phyloP scores from a whole-genome alignment of 371 early-diverging fungal species.

The Mucor indicus region DNA sequence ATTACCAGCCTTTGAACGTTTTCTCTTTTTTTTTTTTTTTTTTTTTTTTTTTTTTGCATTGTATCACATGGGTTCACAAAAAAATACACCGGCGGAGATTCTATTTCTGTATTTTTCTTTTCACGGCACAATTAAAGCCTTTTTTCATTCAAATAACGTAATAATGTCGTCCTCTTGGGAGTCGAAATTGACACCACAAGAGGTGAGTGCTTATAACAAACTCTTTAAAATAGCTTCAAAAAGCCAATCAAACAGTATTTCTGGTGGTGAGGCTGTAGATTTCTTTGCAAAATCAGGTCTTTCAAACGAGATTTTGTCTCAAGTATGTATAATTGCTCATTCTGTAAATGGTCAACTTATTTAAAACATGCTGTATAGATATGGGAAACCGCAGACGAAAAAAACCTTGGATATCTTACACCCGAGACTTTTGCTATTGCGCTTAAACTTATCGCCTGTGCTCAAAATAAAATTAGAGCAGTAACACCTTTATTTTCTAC shows the following conservation, averaged over 20 bases:
- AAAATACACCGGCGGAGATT: too few species aligned
- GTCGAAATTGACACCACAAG: conserved; percentile 52
- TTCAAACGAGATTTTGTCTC: conserved; percentile 56
- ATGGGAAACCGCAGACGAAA: conserved; percentile 31
- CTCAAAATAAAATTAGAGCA: conserved; percentile 24
- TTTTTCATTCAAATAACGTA: background rate
- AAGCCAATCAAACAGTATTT: conserved; percentile 56
- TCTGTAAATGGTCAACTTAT: too few species aligned
- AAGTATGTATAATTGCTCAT: conserved; percentile 60
- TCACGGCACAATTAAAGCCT: too few species aligned
- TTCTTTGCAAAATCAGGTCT: conserved; percentile 78
- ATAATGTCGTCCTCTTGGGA: conserved; percentile 23
- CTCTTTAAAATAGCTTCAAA: conserved; percentile 61
- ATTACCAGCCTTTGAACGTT: background rate
- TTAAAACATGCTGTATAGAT: conserved; percentile 18
- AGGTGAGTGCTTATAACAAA: conserved; percentile 59
- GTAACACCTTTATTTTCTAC: conserved; percentile 25
- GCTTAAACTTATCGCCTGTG: conserved; percentile 33
- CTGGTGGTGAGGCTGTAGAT: conserved; percentile 69
- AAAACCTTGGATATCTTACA: conserved; percentile 29
- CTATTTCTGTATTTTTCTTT: too few species aligned
- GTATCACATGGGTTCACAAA: too few species aligned
- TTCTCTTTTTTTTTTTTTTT: background rate
- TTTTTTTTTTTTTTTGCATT: conserved; percentile 5
- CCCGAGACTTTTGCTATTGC: conserved; percentile 28